Conservation (phyloP, 176 grass and related monocot species). For the Alopecurus myosuroides region DNA sequence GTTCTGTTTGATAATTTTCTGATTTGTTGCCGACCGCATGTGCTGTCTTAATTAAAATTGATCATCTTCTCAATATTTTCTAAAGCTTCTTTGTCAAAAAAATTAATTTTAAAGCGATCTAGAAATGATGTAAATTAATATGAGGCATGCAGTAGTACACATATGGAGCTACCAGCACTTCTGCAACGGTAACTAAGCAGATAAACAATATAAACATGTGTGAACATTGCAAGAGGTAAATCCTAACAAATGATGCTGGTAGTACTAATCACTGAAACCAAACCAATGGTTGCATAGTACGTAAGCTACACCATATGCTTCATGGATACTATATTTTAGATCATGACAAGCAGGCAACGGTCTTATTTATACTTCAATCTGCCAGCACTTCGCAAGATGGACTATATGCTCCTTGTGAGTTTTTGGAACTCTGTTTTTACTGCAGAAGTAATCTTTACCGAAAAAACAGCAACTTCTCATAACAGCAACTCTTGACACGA, state of each 20-base stretch:
- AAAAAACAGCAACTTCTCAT: background rate
- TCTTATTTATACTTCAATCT: conserved; percentile 80
- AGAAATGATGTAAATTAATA: too few species aligned
- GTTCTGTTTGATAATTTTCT: too few species aligned
- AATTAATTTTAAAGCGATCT: too few species aligned
- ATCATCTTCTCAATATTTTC: too few species aligned
- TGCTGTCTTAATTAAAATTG: too few species aligned
- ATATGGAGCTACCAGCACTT: background rate
- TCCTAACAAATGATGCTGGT: background rate
- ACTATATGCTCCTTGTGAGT: conserved; percentile 95
- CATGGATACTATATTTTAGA: conserved; percentile 30
- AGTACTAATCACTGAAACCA: background rate
- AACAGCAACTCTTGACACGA: conserved; percentile 43
- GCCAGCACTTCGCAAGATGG: conserved; percentile 79
- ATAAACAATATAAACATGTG: background rate
- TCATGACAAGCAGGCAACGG: conserved; percentile 84
- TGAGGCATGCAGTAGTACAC: background rate
- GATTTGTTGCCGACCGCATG: too few species aligned
- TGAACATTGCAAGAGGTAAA: background rate
- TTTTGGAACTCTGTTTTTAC: background rate
- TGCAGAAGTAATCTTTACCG: background rate
- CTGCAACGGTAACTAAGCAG: background rate
- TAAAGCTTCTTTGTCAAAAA: too few species aligned
- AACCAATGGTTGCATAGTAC: background rate
- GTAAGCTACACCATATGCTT: background rate